Conservation (phyloP, 106 monocot genomes). For the Apostasia ramifera region DNA sequence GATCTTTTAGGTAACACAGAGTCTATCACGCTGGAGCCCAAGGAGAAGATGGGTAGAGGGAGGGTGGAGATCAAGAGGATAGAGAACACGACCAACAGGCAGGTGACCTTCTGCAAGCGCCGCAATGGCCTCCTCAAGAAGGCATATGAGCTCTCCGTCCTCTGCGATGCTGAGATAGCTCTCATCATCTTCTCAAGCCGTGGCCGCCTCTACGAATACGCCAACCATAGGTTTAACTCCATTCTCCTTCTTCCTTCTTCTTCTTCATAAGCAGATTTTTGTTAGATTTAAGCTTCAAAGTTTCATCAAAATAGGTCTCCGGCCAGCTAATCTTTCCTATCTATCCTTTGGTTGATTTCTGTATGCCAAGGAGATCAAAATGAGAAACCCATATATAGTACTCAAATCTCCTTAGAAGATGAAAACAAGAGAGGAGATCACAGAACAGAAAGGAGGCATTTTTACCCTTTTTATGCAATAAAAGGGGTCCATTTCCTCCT, state of each 20-base stretch:
- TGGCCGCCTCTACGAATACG: conserved; percentile 17
- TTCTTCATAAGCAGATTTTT: background rate
- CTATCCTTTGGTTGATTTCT: too few relatives aligned
- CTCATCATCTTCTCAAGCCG: conserved; percentile 17
- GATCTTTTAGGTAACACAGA: background rate
- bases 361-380: too few relatives aligned
- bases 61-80: conserved; percentile 18
- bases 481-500: too few relatives aligned
- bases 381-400: too few relatives aligned
- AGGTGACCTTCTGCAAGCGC: conserved; percentile 21
- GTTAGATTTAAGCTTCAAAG: too few relatives aligned
- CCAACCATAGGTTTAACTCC: conserved; percentile 8
- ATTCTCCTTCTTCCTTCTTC: background rate
- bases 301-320: too few relatives aligned
- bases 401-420: too few relatives aligned
- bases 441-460: too few relatives aligned
- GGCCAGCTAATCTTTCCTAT: too few relatives aligned
- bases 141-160: conserved; percentile 16
- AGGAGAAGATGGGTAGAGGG: conserved; percentile 12
- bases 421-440: too few relatives aligned
- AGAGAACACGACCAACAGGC: conserved; percentile 14
- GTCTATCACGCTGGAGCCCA: background rate
- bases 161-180: conserved; percentile 18
- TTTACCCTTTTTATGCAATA: too few relatives aligned
- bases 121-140: conserved; percentile 18